Conservation (phyloP, 257 asterid genomes). For the Leptodermis oblonga region DNA sequence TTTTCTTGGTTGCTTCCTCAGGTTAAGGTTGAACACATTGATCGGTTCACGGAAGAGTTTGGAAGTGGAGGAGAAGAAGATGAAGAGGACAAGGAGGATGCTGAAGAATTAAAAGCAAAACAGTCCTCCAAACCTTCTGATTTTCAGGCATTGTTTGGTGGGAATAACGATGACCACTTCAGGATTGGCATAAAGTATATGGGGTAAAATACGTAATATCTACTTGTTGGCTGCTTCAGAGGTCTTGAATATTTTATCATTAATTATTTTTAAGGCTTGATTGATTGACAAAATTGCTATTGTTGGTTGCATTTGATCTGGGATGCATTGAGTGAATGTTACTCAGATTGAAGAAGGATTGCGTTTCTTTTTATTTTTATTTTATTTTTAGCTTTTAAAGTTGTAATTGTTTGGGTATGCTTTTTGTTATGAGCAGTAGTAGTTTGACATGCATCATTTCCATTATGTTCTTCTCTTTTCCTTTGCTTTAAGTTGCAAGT, state of each 20-base stretch:
- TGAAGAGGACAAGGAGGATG: constrained; percentile 40
- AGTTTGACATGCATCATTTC: neutral
- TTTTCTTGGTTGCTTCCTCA: constrained; percentile 26
- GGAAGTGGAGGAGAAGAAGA: constrained; percentile 56
- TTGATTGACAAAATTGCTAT: neutral
- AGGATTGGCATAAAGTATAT: constrained; percentile 80
- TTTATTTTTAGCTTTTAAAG: neutral
- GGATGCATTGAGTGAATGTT: neutral
- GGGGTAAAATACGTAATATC: constrained; percentile 42
- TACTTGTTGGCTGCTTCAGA: neutral
- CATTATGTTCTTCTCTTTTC: neutral
- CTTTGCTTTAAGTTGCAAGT: neutral
- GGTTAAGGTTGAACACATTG: constrained; percentile 63
- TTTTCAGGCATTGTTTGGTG: constrained; percentile 70
- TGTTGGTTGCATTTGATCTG: neutral
- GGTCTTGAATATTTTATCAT: neutral
- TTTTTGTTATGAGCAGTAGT: neutral
- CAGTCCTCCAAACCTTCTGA: constrained; percentile 68
- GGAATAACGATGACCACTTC: constrained; percentile 78
- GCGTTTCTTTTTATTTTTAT: neutral
- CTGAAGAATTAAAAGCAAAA: constrained; percentile 43
- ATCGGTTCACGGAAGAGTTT: constrained; percentile 70
- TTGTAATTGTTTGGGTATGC: neutral
- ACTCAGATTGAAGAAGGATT: neutral
- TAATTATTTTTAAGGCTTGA: neutral